phyloP scores from a whole-genome alignment of 257 asterid genomes.

The Solanum chmielewskii region DNA sequence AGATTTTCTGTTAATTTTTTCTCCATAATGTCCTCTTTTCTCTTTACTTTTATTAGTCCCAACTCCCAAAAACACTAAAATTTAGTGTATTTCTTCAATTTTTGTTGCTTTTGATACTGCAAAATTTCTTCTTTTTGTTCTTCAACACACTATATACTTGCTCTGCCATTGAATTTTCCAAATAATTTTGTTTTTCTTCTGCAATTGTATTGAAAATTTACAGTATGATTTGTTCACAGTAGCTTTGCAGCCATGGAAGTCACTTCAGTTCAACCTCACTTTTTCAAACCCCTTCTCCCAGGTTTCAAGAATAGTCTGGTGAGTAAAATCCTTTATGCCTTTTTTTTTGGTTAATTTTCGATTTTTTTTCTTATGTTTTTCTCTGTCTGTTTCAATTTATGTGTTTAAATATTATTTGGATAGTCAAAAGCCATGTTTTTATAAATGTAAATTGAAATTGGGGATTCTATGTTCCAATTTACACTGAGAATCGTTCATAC shows the following conservation, averaged over 20 bases:
- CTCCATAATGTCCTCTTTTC: not conserved
- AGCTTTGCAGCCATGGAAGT: not conserved
- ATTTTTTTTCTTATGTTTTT: not conserved
- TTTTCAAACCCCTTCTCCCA: constrained; percentile 4
- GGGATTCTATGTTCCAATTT: not conserved
- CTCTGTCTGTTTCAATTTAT: not conserved
- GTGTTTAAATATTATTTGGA: not conserved
- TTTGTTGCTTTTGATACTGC: not conserved
- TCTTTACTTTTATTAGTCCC: not conserved
- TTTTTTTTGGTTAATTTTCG: not conserved
- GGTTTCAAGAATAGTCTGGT: constrained; percentile 5
- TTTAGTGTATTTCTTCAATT: too few species aligned
- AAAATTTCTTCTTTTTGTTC: not conserved
- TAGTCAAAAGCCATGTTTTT: not conserved
- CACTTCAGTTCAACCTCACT: constrained; percentile 5
- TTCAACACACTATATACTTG: not conserved
- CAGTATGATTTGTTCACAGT: not conserved
- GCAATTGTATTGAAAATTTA: not conserved
- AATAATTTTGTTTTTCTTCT: not conserved
- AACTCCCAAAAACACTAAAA: not conserved
- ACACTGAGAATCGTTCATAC: not conserved
- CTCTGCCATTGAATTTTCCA: not conserved
- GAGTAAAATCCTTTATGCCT: not conserved
- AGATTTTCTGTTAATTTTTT: too few species aligned
- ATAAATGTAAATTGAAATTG: not conserved